Evolutionary conservation across 1,139 yeast genomes (phyloP).

Genomic region (Saccharomyces uvarum): DNA sequence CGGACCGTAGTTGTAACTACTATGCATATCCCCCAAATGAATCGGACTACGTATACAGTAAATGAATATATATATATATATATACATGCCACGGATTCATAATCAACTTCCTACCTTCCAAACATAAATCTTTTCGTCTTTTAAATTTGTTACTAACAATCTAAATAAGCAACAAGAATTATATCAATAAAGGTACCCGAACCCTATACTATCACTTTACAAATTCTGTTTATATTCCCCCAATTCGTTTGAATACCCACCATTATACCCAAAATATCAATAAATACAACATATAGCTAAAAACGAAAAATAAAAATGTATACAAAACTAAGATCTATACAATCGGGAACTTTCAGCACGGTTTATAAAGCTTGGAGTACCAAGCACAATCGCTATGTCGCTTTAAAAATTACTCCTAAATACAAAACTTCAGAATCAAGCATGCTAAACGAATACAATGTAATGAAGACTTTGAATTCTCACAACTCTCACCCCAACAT

Average conservation of each 20-base stretch:
- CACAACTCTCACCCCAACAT: conserved; percentile 34
- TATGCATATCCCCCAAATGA: background rate
- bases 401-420: conserved; percentile 26
- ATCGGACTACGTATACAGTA: background rate
- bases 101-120: too few species aligned
- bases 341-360: conserved; percentile 23
- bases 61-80: background rate
- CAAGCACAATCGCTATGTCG: conserved; percentile 19
- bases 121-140: too few species aligned
- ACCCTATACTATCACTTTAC: background rate
- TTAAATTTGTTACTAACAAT: too few species aligned
- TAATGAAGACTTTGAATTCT: conserved; percentile 19
- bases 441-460: conserved; percentile 21
- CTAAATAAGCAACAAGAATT: too few species aligned
- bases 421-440: conserved; percentile 11
- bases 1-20: background rate
- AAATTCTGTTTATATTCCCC: background rate
- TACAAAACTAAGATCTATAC: conserved; percentile 15
- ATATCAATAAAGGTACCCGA: too few species aligned
- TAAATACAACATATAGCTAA: background rate
- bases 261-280: background rate
- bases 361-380: conserved; percentile 21
- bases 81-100: background rate
- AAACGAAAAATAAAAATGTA: conserved; percentile 10
- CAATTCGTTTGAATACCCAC: background rate